Evolutionary conservation across 2,329 filamentous ascomycete species (phyloP).

Genomic region (Fusarium liriodendri): DNA sequence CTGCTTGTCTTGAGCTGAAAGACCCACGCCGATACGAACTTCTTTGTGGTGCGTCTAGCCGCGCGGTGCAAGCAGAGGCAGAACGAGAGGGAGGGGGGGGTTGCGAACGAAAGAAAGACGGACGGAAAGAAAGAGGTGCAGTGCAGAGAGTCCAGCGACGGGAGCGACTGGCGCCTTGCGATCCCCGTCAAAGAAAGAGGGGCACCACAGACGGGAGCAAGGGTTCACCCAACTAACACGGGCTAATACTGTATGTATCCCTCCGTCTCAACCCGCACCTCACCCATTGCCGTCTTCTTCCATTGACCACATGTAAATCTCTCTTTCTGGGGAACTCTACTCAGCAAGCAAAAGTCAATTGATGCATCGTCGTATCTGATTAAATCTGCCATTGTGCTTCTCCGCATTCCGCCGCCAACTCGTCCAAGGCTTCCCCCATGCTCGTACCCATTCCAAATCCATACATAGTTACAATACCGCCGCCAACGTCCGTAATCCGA

Average conservation of each 20-base stretch:
- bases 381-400: slow-evolving; percentile 21
- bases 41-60: slow-evolving; percentile 12
- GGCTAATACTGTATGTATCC: not conserved
- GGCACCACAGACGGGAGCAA: slow-evolving; percentile 24
- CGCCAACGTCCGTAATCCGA: slow-evolving; percentile 30
- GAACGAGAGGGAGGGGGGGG: not conserved
- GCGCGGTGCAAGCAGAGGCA: slow-evolving; percentile 6
- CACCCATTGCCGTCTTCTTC: not conserved
- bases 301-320: not conserved
- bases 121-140: not conserved
- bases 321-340: no score
- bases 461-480: slow-evolving; percentile 38
- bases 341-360: slow-evolving; percentile 22
- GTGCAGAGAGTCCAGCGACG: not conserved
- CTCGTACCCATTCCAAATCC: slow-evolving; percentile 29
- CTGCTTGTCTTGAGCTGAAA: slow-evolving; percentile 14
- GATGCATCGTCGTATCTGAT: slow-evolving; percentile 23
- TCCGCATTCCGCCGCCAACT: slow-evolving; percentile 18
- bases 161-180: slow-evolving; percentile 16
- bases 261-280: slow-evolving; percentile 1
- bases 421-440: slow-evolving; percentile 29
- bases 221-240: slow-evolving; percentile 14
- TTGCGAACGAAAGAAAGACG: slow-evolving; percentile 16
- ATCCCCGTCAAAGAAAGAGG: slow-evolving; percentile 34
- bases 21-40: slow-evolving; percentile 19